These are phyloP conservation scores for Lithocarpus polystachyus DNA, from an alignment of 306 rosid genomes.

Conservation along the genomic window DNA sequence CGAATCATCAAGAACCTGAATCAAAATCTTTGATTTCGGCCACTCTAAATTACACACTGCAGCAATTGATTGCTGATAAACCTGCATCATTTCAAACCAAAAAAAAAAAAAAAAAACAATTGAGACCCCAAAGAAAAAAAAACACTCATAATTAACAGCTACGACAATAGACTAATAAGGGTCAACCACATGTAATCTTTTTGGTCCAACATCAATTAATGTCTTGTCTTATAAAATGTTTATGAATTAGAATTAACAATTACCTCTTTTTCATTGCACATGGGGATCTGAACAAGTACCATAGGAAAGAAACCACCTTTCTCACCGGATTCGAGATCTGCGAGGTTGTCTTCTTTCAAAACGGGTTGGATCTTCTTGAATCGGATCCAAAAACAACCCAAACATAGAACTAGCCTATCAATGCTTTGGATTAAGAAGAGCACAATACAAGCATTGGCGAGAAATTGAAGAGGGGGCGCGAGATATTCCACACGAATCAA, in stretches of 20 bases:
- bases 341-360: constrained; percentile 40
- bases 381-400: constrained; percentile 89
- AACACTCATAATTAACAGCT: neutral
- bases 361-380: constrained; percentile 72
- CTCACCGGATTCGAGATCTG: constrained; percentile 71
- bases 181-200: too few species aligned
- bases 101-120: constrained; percentile 1
- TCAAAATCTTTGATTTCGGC: constrained; percentile 68
- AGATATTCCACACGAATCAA: constrained; percentile 62
- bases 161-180: too few species aligned
- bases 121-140: neutral
- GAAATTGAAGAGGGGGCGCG: constrained; percentile 80
- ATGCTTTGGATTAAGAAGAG: constrained; percentile 76
- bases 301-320: constrained; percentile 66
- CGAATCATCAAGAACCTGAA: constrained; percentile 89
- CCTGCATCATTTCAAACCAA: constrained; percentile 37
- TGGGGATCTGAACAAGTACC: constrained; percentile 97
- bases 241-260: too few species aligned
- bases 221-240: too few species aligned
- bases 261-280: constrained; percentile 94
- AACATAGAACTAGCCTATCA: constrained; percentile 72
- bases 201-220: too few species aligned
- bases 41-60: constrained; percentile 86
- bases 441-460: constrained; percentile 67
- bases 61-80: constrained; percentile 82